Evolutionary conservation across 208 protist genomes (phyloP), one percentile per base, ranked within the genome.

Genomic region (Crithidia fasciculata): DNA sequence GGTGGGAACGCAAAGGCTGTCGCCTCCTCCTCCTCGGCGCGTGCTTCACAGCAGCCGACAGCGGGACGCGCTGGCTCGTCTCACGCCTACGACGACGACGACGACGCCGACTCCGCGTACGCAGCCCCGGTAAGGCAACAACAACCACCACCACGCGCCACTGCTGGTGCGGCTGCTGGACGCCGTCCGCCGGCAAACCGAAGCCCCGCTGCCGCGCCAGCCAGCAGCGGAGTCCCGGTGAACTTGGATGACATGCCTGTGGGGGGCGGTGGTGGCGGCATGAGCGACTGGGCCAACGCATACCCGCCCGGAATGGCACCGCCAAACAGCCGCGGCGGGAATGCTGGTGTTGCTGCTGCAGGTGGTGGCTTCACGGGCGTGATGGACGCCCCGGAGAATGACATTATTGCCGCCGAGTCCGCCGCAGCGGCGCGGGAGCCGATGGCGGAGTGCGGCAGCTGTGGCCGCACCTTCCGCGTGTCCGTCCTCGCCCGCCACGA

Each of bases 381-480:
- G 28, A 28, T 28, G 28, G 28, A 28, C 47, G 67, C 52, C 9
- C 53, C 58, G 19, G 62, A 69, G 43, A 89, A 89, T 60, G 72
- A 72, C 4, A 47, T 59, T 15, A 83, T 84, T 45, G 84, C 64
- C 18, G 69, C 76, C 3, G 80, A 76, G 74, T 76, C 73, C 6
- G 74, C 78, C 18, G 89, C 82, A n/a, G 74, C 74, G 2, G 68
- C 76, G 18, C 69, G 72, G 36, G 88, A 96, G 71, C 87, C 91
- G 41, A 81, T 84, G 61, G 36, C 63, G 28, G 69, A 81, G 50
- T 96, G 91, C 82, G 57, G 56, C 41, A 68, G 72, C 13, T 97
- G 92, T 64, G 87, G 87, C 5, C 83, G 92, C 16, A 84, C 71
- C 62, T 97, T 97, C 78, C 86, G 88, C 37, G 58, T 74, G 10